phyloP scores from a whole-genome alignment of 2,329 filamentous ascomycete species.

The Penicillium sp. region DNA sequence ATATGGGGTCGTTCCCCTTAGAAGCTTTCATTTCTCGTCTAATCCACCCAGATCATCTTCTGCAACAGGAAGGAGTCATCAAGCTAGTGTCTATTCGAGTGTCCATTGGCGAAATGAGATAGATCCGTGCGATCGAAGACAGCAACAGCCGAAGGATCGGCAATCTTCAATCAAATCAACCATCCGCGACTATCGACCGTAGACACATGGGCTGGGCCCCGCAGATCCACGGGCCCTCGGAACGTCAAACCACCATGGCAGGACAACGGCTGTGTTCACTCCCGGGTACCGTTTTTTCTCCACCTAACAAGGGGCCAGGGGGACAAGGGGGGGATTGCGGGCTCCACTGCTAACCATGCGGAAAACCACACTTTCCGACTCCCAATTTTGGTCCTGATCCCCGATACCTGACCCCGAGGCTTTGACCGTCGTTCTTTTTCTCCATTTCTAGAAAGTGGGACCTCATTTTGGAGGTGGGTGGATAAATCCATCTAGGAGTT shows the following conservation, averaged over 20 bases:
- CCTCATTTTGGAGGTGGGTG: neutral
- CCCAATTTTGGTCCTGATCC: neutral
- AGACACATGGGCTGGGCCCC: slow-evolving; percentile 11
- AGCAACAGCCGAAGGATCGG: slow-evolving; percentile 26
- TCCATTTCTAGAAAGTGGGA: neutral
- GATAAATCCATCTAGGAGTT: neutral
- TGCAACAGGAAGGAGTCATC: slow-evolving; percentile 16
- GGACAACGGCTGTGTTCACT: slow-evolving; percentile 11
- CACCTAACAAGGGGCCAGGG: neutral
- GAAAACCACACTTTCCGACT: neutral
- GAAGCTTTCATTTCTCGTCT: neutral
- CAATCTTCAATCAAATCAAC: slow-evolving; percentile 29
- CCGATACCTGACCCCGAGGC: slow-evolving; percentile 3
- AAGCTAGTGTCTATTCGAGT: slow-evolving; percentile 5
- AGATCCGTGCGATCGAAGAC: slow-evolving; percentile 22
- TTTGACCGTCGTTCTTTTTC: neutral
- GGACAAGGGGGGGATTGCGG: neutral
- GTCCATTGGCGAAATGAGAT: slow-evolving; percentile 12
- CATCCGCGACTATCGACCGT: slow-evolving; percentile 11
- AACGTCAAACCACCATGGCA: slow-evolving; percentile 14
- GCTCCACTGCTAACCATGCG: slow-evolving; percentile 3
- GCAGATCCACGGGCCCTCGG: slow-evolving; percentile 12
- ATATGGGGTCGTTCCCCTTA: neutral
- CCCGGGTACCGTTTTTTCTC: slow-evolving; percentile 1
- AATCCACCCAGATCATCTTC: neutral